phyloP scores from a whole-genome alignment of 345 rosid species.

The Turritis glabra region DNA sequence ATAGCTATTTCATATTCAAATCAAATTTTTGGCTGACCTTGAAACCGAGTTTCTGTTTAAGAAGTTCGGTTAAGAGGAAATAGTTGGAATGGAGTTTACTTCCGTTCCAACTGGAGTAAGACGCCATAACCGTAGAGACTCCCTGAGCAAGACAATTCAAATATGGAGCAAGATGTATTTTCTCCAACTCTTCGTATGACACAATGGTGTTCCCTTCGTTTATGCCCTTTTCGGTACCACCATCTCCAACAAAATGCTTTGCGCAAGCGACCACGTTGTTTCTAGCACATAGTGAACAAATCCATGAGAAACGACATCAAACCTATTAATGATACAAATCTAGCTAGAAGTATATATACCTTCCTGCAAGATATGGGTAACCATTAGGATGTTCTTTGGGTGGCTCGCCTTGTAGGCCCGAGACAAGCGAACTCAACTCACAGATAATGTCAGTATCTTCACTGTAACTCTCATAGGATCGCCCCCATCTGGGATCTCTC shows the following conservation, averaged over 20 bases:
- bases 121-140: slow-evolving; percentile 79
- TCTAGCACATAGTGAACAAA: slow-evolving; percentile 39
- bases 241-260: slow-evolving; percentile 92
- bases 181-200: slow-evolving; percentile 59
- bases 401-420: slow-evolving; percentile 78
- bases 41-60: slow-evolving; percentile 76
- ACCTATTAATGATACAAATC: not conserved
- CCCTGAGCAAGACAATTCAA: slow-evolving; percentile 62
- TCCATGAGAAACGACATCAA: not conserved
- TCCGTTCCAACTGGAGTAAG: slow-evolving; percentile 89
- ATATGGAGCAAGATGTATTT: slow-evolving; percentile 70
- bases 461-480: slow-evolving; percentile 84
- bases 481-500: slow-evolving; percentile 91
- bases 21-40: slow-evolving; percentile 44
- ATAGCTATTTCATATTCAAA: not conserved
- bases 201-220: slow-evolving; percentile 73
- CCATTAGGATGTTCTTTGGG: slow-evolving; percentile 56
- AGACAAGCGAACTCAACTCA: slow-evolving; percentile 61
- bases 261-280: slow-evolving; percentile 85
- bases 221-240: slow-evolving; percentile 73
- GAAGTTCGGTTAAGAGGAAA: slow-evolving; percentile 71
- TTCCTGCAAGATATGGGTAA: slow-evolving; percentile 64
- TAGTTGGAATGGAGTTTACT: slow-evolving; percentile 58
- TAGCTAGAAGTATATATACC: slow-evolving; percentile 42
- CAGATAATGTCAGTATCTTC: slow-evolving; percentile 59